phyloP scores from a whole-genome alignment of 345 rosid species.

The Pugionium cornutum region DNA sequence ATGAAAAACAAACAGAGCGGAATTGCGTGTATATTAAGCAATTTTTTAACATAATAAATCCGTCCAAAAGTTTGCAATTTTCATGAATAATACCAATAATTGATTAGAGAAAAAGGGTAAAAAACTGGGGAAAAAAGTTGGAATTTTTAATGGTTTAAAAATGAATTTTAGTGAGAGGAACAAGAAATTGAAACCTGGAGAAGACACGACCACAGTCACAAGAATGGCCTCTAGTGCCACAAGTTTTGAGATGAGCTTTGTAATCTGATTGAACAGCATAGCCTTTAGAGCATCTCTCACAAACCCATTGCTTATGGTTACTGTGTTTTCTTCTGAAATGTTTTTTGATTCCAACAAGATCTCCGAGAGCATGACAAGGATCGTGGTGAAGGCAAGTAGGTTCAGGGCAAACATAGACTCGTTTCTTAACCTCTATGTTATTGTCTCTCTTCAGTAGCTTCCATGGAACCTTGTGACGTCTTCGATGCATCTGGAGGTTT shows the following conservation, averaged over 20 bases:
- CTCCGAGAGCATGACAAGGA: constrained; percentile 84
- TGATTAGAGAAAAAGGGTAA: no score
- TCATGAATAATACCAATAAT: constrained; percentile 6
- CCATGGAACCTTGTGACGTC: constrained; percentile 90
- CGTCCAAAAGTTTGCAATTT: constrained; percentile 26
- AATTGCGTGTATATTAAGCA: background rate
- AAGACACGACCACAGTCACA: constrained; percentile 93
- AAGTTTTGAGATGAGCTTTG: constrained; percentile 87
- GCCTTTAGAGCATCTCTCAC: constrained; percentile 75
- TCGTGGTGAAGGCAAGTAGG: constrained; percentile 77
- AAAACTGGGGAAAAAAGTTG: constrained; percentile 4
- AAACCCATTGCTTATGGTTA: constrained; percentile 79
- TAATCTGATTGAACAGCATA: constrained; percentile 90
- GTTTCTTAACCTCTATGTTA: constrained; percentile 63
- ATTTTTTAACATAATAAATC: background rate
- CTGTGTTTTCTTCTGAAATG: constrained; percentile 81
- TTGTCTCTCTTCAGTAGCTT: constrained; percentile 75
- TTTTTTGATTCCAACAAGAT: constrained; percentile 83
- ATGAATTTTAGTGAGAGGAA: background rate
- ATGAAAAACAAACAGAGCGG: constrained; percentile 19
- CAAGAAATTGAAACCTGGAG: constrained; percentile 57
- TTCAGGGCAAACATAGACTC: constrained; percentile 83
- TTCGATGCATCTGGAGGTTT: constrained; percentile 84
- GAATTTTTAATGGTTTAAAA: background rate
- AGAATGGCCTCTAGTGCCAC: constrained; percentile 87